Percentiles rank a stretch among this genome's conserved stretches.
phyloP scores from a whole-genome alignment of 352 stramenopile species.

The Phytophthora uliginosa region DNA sequence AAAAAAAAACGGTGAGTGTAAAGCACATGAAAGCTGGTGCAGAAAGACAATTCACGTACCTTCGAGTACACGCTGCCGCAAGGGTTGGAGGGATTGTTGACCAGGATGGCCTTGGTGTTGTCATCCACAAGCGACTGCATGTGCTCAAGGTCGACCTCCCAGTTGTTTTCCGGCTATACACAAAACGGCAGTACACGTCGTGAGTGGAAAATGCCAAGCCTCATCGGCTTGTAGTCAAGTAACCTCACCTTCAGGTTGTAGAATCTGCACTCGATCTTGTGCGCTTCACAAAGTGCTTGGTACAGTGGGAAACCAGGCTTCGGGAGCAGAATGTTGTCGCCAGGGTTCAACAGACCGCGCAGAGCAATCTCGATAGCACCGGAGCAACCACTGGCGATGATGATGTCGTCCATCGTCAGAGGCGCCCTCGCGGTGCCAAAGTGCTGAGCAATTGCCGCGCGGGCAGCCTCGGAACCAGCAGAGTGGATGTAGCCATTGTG shows the following conservation, averaged over 20 bases:
- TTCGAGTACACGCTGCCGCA: constrained; percentile 96
- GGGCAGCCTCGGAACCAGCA: constrained; percentile 82
- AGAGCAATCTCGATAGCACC: constrained; percentile 95
- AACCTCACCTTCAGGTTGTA: constrained; percentile 84
- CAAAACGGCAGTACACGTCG: not conserved
- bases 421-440: constrained; percentile 68
- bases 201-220: not conserved
- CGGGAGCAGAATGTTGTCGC: constrained; percentile 93
- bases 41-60: constrained; percentile 21
- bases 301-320: constrained; percentile 97
- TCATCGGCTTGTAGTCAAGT: not conserved
- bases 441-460: constrained; percentile 90
- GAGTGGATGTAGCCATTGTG: constrained; percentile 96
- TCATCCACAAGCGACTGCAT: constrained; percentile 91
- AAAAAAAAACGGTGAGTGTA: not conserved
- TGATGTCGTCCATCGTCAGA: constrained; percentile 93
- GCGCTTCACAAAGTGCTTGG: constrained; percentile 94
- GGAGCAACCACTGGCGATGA: constrained; percentile 95
- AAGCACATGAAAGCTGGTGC: not conserved
- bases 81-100: constrained; percentile 97
- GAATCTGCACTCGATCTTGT: constrained; percentile 93
- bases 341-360: constrained; percentile 90
- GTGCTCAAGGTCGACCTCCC: constrained; percentile 94
- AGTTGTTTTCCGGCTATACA: constrained; percentile 84
- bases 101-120: constrained; percentile 92